Percentiles rank a stretch among this genome's conserved stretches.
Evolutionary conservation across 192 early-diverging fungal genomes (phyloP).

Genomic region (Chytriomyces hyalinus): DNA sequence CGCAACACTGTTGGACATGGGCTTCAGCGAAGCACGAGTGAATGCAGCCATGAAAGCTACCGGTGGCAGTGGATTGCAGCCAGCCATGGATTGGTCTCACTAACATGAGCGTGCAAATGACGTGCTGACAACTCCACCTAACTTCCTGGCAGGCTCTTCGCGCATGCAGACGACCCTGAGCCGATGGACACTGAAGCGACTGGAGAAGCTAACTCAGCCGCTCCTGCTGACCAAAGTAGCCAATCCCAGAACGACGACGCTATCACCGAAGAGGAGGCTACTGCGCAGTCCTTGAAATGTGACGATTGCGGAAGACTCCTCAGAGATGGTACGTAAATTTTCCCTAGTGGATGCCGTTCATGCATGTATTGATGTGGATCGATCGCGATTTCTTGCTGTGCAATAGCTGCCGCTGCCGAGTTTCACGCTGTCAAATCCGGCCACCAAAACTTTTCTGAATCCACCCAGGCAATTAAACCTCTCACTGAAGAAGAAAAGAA

Average conservation of each 20-base stretch:
- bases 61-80: conserved; percentile 76
- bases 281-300: conserved; percentile 79
- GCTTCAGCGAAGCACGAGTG: conserved; percentile 68
- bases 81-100: conserved; percentile 84
- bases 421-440: conserved; percentile 74
- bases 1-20: conserved; percentile 65
- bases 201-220: conserved; percentile 13
- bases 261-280: conserved; percentile 58
- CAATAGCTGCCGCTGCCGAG: conserved; percentile 70
- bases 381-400: neutral
- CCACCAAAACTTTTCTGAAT: conserved; percentile 80
- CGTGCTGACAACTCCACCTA: too few relatives aligned
- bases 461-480: conserved; percentile 75
- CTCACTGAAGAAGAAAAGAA: conserved; percentile 81
- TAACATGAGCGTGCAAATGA: too few relatives aligned
- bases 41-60: conserved; percentile 72
- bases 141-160: conserved; percentile 56
- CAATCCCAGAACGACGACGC: conserved; percentile 15
- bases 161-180: conserved; percentile 73
- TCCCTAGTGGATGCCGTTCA: conserved; percentile 2
- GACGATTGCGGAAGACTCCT: conserved; percentile 82
- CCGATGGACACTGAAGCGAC: conserved; percentile 45
- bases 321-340: conserved; percentile 62
- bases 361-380: neutral
- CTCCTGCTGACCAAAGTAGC: neutral